Evolutionary conservation across 371 early-diverging fungal species (phyloP), one percentile per base, ranked within the genome.

Genomic region (Mucor sp.): DNA sequence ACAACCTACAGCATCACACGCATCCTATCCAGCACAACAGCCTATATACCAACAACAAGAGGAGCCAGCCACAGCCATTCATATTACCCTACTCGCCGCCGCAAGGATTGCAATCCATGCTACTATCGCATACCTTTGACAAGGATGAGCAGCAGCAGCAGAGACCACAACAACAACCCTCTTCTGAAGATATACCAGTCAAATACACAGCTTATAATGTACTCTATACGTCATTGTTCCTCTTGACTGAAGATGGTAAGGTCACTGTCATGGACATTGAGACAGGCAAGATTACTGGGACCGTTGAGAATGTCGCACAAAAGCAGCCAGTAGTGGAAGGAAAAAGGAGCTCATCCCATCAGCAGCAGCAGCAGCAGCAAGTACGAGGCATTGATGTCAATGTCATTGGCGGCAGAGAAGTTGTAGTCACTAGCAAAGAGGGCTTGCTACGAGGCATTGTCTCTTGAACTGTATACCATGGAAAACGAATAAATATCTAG

Each of bases 151-250:
- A 65, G 9, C 43, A 61, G 25, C 32, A 48, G 4, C 39, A 28
- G 19, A 39, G 37, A 14, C 56, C 4, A 28, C 56, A 28, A 14
- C 37, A 14, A 37, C 37, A 37, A 3, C 27, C 14, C 8, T 39
- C 67, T 12, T 47, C 62, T 28, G 60, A 65, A 6, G 28, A 37
- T 6, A 78, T 82, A 70, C 78, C 82, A 9, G 78, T 82, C 27
- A 79, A 77, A 44, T 82, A 82, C 62, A 78, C 82, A 0, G 82
- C 82, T 6, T 82, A 82, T 47, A 82, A 82, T 50, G 82, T 82
- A 9, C 55, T 82, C 11, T 70, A 72, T 43, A 79, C 78, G 0
- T 76, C 76, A 2, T 56, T 82, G 8, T 82, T 82, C 44, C 44
- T 82, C 21, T 62, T 82, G 23, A 82, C 82, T 6, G 82, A 82